Base-by-base conservation (phyloP, 495 filamentous ascomycete species). In the Daldinia decipiens region DNA sequence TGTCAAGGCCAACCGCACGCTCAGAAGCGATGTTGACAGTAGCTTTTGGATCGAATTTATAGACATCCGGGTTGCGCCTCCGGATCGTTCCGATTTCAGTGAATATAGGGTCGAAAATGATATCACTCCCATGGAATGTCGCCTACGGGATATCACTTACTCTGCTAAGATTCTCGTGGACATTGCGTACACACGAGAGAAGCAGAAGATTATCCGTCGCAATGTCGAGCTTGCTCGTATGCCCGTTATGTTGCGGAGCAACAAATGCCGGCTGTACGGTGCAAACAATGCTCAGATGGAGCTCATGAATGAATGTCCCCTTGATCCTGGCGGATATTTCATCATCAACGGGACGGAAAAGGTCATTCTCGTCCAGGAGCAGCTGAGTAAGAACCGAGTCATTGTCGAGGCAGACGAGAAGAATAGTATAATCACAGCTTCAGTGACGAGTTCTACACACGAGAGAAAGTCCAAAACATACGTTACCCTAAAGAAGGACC, bases 381-480 rank as follows among this genome's bases (percentile, higher is more conserved):
- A 98, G 79, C 82, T 98, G 76, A 98, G 95, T 84, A 98, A 98
- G 84, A 99, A 99, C 80, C 87, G 95, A 82, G 93, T 98, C 65
- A 97, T 99, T 75, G 94, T 99, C 8, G 96, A 99, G 79, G 88
- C 90, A 43, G 93, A 95, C 74, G 86, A 88, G 4, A 94, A 95
- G 77, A 97, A 97, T 68, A 91, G 90, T 27, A 90, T 96, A 63
- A 92, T 97, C n/a, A 91, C 93, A 70, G 96, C 96, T 19, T 97
- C 94, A 6, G 96, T 98, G n/a, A 99, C 92, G 40, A 97, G 94
- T 88, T 97, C 94, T 13, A 98, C 96, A 3, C 93, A 97, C 74
- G 94, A 98, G 81, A 88, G 95, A 53, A 97, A 98, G 79, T 97
- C 95, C 5, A 99, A 99, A 82, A 97, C 91, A 63, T 97, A 98